Conservation (phyloP, 2,329 filamentous ascomycete species). For the Apiospora koreana region DNA sequence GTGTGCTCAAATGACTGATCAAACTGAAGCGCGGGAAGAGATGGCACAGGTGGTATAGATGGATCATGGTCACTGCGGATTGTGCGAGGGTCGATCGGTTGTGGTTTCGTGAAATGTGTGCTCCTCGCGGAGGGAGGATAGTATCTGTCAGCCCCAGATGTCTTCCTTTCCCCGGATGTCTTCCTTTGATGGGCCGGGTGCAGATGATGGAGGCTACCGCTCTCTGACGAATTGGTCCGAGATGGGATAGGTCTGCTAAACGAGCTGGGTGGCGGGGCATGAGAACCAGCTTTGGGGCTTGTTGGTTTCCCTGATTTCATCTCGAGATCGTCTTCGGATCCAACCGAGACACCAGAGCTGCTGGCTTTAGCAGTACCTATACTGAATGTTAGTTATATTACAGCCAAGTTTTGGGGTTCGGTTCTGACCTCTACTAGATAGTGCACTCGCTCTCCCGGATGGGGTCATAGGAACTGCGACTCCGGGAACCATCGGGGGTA, state of each 20-base stretch:
- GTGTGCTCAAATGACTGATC: not conserved
- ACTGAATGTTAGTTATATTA: not conserved
- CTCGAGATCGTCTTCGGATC: slow-evolving; percentile 5
- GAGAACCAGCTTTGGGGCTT: not conserved
- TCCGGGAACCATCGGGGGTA: not conserved
- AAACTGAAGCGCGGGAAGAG: not conserved
- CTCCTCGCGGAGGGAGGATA: not conserved
- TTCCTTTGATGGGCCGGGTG: slow-evolving; percentile 9
- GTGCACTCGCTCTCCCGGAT: not conserved
- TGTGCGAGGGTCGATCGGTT: not conserved
- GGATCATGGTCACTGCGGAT: not conserved
- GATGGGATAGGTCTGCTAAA: not conserved
- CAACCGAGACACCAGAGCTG: not conserved
- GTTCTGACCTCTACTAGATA: not conserved
- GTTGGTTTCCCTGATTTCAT: not conserved
- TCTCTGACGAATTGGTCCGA: not conserved
- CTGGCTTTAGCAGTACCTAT: not conserved
- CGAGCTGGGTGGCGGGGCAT: not conserved
- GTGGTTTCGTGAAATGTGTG: not conserved
- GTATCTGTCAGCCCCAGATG: not conserved
- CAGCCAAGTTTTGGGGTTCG: not conserved
- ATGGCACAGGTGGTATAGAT: not conserved
- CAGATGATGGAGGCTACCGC: slow-evolving; percentile 5
- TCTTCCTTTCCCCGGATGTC: not conserved
- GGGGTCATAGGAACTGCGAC: not conserved